Evolutionary conservation across 1,284 basidiomycete genomes (phyloP).

Genomic region (Papiliotrema nemorosa): DNA sequence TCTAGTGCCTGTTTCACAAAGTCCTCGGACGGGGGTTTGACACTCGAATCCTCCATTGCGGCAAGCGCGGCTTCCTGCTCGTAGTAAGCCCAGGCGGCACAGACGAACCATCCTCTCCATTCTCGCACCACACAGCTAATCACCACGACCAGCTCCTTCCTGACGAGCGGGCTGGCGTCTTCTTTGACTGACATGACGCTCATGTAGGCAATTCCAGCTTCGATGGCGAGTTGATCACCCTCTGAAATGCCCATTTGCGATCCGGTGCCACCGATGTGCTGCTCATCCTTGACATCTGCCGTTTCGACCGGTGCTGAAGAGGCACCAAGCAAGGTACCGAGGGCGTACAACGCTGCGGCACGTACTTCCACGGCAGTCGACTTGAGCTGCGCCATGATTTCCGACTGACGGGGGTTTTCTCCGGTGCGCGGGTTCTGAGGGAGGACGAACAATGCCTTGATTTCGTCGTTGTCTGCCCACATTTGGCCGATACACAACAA

Average conservation of each 20-base stretch:
- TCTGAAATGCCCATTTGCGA: slow-evolving; percentile 73
- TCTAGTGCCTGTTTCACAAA: slow-evolving; percentile 65
- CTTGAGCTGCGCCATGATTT: slow-evolving; percentile 73
- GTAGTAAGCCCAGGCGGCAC: slow-evolving; percentile 94
- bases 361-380: slow-evolving; percentile 93
- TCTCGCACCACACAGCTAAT: slow-evolving; percentile 91
- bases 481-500: slow-evolving; percentile 91
- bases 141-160: slow-evolving; percentile 89
- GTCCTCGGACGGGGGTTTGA: slow-evolving; percentile 13
- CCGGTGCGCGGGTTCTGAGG: slow-evolving; percentile 40
- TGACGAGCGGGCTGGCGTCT: slow-evolving; percentile 92
- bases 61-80: slow-evolving; percentile 58
- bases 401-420: slow-evolving; percentile 71
- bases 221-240: slow-evolving; percentile 62
- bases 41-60: background rate
- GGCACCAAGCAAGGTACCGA: slow-evolving; percentile 91
- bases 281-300: slow-evolving; percentile 62
- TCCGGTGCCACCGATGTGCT: slow-evolving; percentile 80
- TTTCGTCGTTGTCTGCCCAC: slow-evolving; percentile 89
- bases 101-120: slow-evolving; percentile 92
- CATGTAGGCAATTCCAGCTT: slow-evolving; percentile 57
- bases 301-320: slow-evolving; percentile 62
- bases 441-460: slow-evolving; percentile 74
- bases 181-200: slow-evolving; percentile 70
- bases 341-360: slow-evolving; percentile 82